Conservation (phyloP, 2,329 filamentous ascomycete genomes). For the Sporothrix brunneoviolacea region DNA sequence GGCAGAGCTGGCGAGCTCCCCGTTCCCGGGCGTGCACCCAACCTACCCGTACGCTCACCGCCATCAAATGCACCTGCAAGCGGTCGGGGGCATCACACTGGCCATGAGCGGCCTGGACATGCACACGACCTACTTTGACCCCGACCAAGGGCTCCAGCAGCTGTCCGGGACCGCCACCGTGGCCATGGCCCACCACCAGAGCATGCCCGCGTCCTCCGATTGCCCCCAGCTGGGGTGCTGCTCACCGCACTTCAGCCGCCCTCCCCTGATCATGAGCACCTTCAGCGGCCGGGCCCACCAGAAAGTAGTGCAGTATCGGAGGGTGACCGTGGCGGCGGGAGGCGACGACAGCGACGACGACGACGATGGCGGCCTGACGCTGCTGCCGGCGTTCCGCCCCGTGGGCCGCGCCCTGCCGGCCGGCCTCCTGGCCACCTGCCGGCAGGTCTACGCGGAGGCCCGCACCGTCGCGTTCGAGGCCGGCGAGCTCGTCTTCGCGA, state of each 20-base stretch:
- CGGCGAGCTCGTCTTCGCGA: conserved; percentile 42
- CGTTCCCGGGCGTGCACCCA: no score
- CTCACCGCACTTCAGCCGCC: neutral
- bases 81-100: no score
- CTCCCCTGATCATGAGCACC: neutral
- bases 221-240: no score
- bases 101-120: no score
- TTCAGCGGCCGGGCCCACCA: neutral
- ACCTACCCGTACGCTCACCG: no score
- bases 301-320: neutral
- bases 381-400: conserved; percentile 30
- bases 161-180: neutral
- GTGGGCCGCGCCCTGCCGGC: conserved; percentile 34
- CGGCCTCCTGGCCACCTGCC: conserved; percentile 31
- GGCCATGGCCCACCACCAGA: neutral
- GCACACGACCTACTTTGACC: no score
- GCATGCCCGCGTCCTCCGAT: neutral
- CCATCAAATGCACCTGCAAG: no score
- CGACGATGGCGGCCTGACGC: neutral
- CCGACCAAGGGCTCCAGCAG: no score
- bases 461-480: conserved; percentile 33
- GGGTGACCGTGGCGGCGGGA: neutral
- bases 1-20: no score
- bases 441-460: conserved; percentile 37
- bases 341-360: neutral